Base-by-base conservation (phyloP, 495 filamentous ascomycete species). In the Tirmania nivea region DNA sequence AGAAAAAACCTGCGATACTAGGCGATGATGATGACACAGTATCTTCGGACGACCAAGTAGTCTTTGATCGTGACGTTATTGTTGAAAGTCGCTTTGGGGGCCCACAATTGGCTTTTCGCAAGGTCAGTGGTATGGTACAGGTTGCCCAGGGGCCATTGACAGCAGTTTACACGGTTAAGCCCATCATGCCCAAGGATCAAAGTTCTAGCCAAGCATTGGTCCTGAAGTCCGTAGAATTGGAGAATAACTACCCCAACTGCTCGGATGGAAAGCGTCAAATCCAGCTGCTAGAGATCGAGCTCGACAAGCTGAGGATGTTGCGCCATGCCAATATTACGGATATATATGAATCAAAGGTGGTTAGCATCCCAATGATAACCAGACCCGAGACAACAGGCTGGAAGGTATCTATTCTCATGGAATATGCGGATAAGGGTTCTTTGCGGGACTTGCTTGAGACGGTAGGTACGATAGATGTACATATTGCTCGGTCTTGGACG, bases 301-400 rank as follows among this genome's bases (percentile, higher is more conserved):
- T 97, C 31, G 84, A 93, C 56, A 67, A 67, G 2, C 64, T 90
- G 35, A 89, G 79, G 63, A 76, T 74, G 57, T 64, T 92, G 35
- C 76, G 75, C 31, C 87, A 94, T 60, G 71, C 76, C n/a, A 84
- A 85, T 66, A 63, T 94, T 21, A 68, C 87, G 5, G 76, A 81
- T 10, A 73, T 95, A 48, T 67, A 92, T 42, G 84, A 84, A 53
- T 94, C 84, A 69, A 83, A 80, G 49, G 84, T 96, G 17, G 67
- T 74, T 49, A 67, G 69, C 34, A 63, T 58, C 39, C 61, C 58
- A 25, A 69, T 72, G 54, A 70, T 69, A 16, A 64, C 69, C 54
- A 62, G 67, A 37, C 66, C 58, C 52, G 68, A 70, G 12, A 60
- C 59, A 3, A 67, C 72, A 21, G 63, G 67, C 19, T 94, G 87